Base-by-base conservation (phyloP, 108 stramenopile genomes). In the Phaeodactylum tricornutum region DNA sequence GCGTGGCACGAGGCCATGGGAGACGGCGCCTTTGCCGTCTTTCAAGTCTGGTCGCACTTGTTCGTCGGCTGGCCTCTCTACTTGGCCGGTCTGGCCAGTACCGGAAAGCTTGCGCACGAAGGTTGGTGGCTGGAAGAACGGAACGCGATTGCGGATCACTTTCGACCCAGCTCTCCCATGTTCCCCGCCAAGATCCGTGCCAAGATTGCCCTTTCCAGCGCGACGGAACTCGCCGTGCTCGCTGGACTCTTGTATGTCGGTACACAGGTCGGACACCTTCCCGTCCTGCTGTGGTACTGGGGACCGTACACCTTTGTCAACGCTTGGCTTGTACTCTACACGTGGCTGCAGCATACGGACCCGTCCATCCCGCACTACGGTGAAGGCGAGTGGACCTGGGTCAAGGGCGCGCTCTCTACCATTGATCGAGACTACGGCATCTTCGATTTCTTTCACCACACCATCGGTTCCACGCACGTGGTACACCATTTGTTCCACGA, bases 271-370 rank as follows among this genome's bases (percentile, higher is more conserved):
- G 91, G 91, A 23, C 66, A 80, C 44, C 33, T 81, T 12, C 84
- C 89, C 20, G 96, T 99, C 47, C 51, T 48, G 17, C 57, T 82
- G 24, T 96, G 89, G 91, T 99, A 98, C 80, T 65, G 84, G 51
- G 71, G 87, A 23, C 84, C 98, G 64, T 96, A 97, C 79, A 64
- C 93, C 55, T 69, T 93, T 55, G 79, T 75, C 55, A 97, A 99
- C 52, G 77, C 74, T 26, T 93, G 95, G 88, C 80, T 99, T 55
- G 96, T 98, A n/a, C 71, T 96, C 23, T 97, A 97, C 88, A 99
- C 98, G 7, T 99, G 91, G 94, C 79, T 99, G 56, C 98, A 99
- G 72, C 98, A 99, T 81, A 95, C 90, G 16, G 95, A 97, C 53
- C 91, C 95, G 2, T 92, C 81, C 68, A 84, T 99, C 55, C 98